Evolutionary conservation across 352 stramenopile species (phyloP).

Genomic region (Phytopythium cucurbitacearum): DNA sequence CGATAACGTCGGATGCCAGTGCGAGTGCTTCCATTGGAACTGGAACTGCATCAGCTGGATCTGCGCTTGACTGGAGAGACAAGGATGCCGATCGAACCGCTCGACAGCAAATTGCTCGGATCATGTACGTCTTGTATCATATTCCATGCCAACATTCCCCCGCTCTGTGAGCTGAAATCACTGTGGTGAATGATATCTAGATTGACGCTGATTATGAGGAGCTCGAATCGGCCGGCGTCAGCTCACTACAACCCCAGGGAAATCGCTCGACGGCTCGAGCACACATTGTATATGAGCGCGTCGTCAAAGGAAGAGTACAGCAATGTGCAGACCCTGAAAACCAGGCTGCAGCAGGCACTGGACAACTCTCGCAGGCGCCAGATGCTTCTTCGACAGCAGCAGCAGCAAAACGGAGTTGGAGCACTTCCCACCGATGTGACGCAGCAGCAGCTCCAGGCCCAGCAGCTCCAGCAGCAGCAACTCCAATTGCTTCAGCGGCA

Average conservation of each 20-base stretch:
- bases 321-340: constrained; percentile 85
- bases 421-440: constrained; percentile 18
- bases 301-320: constrained; percentile 83
- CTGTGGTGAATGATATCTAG: constrained; percentile 18
- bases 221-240: constrained; percentile 77
- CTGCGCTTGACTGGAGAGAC: constrained; percentile 69
- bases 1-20: constrained; percentile 15
- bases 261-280: constrained; percentile 77
- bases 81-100: constrained; percentile 80
- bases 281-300: constrained; percentile 86
- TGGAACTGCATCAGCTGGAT: constrained; percentile 9
- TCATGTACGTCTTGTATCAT: constrained; percentile 60
- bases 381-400: constrained; percentile 65
- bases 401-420: constrained; percentile 27
- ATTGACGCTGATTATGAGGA: constrained; percentile 89
- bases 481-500: constrained; percentile 55
- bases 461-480: constrained; percentile 28
- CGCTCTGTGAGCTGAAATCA: background rate
- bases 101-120: constrained; percentile 82
- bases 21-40: constrained; percentile 2
- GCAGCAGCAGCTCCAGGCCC: constrained; percentile 33
- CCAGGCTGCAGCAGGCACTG: constrained; percentile 74
- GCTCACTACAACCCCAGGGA: constrained; percentile 88
- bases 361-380: constrained; percentile 78
- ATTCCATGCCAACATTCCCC: background rate